Base-by-base conservation (phyloP, 768 basidiomycete genomes). In the Heimioporus sp. region DNA sequence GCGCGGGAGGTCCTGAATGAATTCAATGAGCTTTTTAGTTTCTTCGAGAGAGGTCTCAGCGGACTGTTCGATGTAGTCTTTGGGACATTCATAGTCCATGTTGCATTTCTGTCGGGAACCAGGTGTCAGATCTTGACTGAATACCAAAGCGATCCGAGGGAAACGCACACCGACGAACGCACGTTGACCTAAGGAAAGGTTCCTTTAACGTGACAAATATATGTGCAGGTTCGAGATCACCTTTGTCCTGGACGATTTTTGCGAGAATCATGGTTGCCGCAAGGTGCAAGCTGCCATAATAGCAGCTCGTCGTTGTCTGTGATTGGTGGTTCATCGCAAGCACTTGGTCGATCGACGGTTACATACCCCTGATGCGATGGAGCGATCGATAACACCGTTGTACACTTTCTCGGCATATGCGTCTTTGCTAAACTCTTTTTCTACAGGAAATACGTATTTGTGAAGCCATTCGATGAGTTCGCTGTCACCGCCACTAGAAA, bases 261-360 rank as follows among this genome's bases (percentile, higher is more conserved):
- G 90, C 94, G 7, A 98, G 80, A 34, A 80, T 71, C 72, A 88
- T 91, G 10, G 92, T 92, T 0, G 86, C 80, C 50, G 88, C 86
- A 24, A 86, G 72, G 66, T 98, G 92, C 12, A 94, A 68, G 2
- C 84, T 87, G 9, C 83, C 91, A 64, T 91, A 96, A 68, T 95
- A 97, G 66, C 92, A 97, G 62, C 86, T 90, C 0, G 95, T 98
- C 1, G 95, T 97, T 2, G 93, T 96, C 94, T 61, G 24, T 15
- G 36, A 15, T 44, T 5, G 24, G 34, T 20, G 15, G 58, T 44
- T 39, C 56, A 34, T 49, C 35, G 30, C 49, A 49, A 49, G 48
- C 11, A n/a, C 16, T 20, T 5, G 35, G 38, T 11, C 52, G 40
- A 49, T 5, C 21, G 35, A 19, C 19, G 45, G 44, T 39, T n/a